These are phyloP conservation scores for Sugiyamaella pinicola DNA, from an alignment of 1,139 yeast species.

Conservation along the genomic window DNA sequence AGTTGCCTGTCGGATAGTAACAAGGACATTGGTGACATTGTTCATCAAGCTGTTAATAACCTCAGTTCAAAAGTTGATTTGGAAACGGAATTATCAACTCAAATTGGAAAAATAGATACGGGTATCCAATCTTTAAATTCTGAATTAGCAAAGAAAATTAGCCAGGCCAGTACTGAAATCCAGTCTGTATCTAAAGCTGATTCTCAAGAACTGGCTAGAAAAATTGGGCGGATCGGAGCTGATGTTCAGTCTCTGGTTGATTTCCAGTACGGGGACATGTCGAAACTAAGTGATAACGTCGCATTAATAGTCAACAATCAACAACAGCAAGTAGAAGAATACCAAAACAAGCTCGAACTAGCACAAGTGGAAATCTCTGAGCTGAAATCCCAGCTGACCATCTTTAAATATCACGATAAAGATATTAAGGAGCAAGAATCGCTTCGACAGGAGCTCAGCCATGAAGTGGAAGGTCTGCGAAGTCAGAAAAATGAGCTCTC, in stretches of 20 bases:
- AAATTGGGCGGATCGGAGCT: slow-evolving; percentile 26
- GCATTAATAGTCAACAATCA: slow-evolving; percentile 14
- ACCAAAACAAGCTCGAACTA: slow-evolving; percentile 18
- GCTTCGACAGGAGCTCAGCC: slow-evolving; percentile 18
- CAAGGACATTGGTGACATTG: slow-evolving; percentile 19
- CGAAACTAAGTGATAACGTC: slow-evolving; percentile 23
- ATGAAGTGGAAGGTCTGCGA: slow-evolving; percentile 29
- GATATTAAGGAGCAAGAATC: slow-evolving; percentile 11
- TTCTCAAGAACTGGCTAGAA: not conserved
- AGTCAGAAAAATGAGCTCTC: slow-evolving; percentile 33
- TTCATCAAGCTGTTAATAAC: not conserved
- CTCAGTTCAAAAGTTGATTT: not conserved
- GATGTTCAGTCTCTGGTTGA: slow-evolving; percentile 33
- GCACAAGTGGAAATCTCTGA: slow-evolving; percentile 14
- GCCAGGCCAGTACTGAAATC: not conserved
- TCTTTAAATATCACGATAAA: slow-evolving; percentile 18
- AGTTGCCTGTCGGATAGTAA: slow-evolving; percentile 8
- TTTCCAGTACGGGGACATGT: slow-evolving; percentile 27
- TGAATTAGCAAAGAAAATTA: not conserved
- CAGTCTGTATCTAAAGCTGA: not conserved
- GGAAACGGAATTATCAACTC: not conserved
- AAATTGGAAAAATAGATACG: not conserved
- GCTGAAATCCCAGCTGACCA: slow-evolving; percentile 23
- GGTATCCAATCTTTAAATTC: not conserved
- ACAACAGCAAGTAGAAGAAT: slow-evolving; percentile 14